Conservation (phyloP, 2,329 filamentous ascomycete genomes). For the Waltergamsia citrina region DNA sequence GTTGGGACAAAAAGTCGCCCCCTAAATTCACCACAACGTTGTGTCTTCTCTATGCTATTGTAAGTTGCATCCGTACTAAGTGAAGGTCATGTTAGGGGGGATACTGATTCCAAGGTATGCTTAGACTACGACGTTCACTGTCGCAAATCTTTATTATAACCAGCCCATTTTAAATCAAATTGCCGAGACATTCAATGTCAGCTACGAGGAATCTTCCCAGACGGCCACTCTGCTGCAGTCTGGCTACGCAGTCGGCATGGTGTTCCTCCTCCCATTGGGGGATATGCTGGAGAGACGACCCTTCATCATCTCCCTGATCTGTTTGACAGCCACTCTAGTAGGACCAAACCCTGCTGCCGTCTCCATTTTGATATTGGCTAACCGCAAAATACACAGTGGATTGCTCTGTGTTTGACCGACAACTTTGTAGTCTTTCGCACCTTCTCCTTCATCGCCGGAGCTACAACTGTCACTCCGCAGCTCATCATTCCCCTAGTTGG, state of each 20-base stretch:
- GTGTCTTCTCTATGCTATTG: slow-evolving; percentile 63
- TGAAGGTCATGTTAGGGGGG: not conserved
- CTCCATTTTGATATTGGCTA: no score
- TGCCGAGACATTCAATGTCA: slow-evolving; percentile 60
- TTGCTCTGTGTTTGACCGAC: slow-evolving; percentile 61
- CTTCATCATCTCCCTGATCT: slow-evolving; percentile 58
- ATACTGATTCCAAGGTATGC: not conserved
- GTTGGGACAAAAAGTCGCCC: slow-evolving; percentile 57
- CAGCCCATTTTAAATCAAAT: slow-evolving; percentile 72
- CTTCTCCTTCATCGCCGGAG: slow-evolving; percentile 63
- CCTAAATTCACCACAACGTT: slow-evolving; percentile 58
- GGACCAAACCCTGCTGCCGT: slow-evolving; percentile 13
- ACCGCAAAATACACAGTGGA: slow-evolving; percentile 34
- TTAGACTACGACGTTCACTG: slow-evolving; percentile 55
- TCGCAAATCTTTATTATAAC: slow-evolving; percentile 75
- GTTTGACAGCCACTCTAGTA: slow-evolving; percentile 60
- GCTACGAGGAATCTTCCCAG: slow-evolving; percentile 54
- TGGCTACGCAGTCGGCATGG: slow-evolving; percentile 64
- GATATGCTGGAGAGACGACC: slow-evolving; percentile 59
- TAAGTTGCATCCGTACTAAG: slow-evolving; percentile 16
- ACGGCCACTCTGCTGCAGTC: slow-evolving; percentile 73
- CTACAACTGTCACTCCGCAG: slow-evolving; percentile 73
- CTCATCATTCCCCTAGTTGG: slow-evolving; percentile 74
- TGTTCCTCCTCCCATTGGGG: slow-evolving; percentile 68
- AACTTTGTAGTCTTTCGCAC: slow-evolving; percentile 56